Evolutionary conservation across 1,139 yeast genomes (phyloP), one percentile per base, ranked within the genome.

Genomic region (Suhomyces taliae): DNA sequence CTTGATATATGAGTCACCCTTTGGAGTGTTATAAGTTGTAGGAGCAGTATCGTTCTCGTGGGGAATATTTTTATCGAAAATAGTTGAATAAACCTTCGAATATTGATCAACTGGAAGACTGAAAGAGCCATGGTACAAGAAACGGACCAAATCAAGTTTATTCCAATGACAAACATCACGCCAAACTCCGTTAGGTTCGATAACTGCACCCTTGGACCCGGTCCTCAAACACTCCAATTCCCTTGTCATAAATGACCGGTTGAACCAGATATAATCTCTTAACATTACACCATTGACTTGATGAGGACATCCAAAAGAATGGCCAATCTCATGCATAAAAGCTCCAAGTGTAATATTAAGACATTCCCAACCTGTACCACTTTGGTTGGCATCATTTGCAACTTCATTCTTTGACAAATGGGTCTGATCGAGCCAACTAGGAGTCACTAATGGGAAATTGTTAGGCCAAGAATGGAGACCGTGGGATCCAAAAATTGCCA

Each of bases 401-500:
- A 91, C 97, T 53, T 88, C 90, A 1, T 61, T 62, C 0, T 75
- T 78, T 45, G 83, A 79, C 15, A 87, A 74, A 19, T 65, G 76
- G 0, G 95, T 86, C 10, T 78, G 76, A 61, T 93, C 98, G 41
- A 85, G 70, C 57, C 90, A 90, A 35, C 83, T 70, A 0, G 86
- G 82, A 2, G 81, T 79, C 4, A 91, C 64, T 43, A 82, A 84
- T 46, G 90, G 95, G 54, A 90, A 74, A 48, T 79, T 79, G 27
- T 79, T 69, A 7, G 99, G 98, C 95, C 96, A 93, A 0, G 96
- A 80, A 63, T 88, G 93, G 29, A 90, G 58, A 0, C 97, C 95
- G 62, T 93, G 99, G 3, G 96, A 86, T 3, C 99, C 99, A 67
- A 91, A 91, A 14, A 93, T 90, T 0, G 96, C 98, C 49, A 93